These are phyloP conservation scores for Fragilariopsis cylindrus DNA, from an alignment of 108 stramenopile species.

Conservation along the genomic window DNA sequence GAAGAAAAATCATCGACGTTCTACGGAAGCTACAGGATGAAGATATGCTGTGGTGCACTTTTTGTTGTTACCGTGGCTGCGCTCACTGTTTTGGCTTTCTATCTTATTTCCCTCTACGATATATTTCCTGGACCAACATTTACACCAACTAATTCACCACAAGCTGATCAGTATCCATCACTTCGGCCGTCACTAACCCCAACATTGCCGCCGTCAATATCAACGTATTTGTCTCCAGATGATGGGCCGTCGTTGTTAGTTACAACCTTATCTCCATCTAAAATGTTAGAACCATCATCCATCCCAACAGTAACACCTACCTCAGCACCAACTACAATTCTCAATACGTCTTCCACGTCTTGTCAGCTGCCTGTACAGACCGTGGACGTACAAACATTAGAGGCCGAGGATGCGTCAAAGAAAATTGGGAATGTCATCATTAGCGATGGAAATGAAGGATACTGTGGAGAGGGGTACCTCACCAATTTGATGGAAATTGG, in stretches of 20 bases:
- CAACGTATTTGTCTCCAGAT: neutral
- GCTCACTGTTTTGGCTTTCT: neutral
- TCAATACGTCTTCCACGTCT: neutral
- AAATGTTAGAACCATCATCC: neutral
- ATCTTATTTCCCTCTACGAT: neutral
- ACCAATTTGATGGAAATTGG: neutral
- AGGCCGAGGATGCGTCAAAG: constrained; percentile 1
- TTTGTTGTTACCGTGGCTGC: neutral
- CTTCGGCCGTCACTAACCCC: neutral
- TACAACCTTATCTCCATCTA: neutral
- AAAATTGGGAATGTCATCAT: neutral
- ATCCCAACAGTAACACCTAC: constrained; percentile 19
- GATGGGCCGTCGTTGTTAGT: neutral
- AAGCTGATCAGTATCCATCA: constrained; percentile 4
- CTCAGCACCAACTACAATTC: constrained; percentile 6
- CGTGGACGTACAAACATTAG: neutral
- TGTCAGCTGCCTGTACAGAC: neutral
- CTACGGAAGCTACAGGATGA: neutral
- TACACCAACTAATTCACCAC: neutral
- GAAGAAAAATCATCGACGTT: no score
- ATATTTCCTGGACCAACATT: neutral
- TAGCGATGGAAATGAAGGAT: neutral
- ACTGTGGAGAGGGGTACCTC: constrained; percentile 7
- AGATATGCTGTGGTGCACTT: constrained; percentile 1
- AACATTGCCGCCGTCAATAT: neutral